Base-by-base conservation (phyloP, 1,284 basidiomycete genomes). In the Leccinum proximum region DNA sequence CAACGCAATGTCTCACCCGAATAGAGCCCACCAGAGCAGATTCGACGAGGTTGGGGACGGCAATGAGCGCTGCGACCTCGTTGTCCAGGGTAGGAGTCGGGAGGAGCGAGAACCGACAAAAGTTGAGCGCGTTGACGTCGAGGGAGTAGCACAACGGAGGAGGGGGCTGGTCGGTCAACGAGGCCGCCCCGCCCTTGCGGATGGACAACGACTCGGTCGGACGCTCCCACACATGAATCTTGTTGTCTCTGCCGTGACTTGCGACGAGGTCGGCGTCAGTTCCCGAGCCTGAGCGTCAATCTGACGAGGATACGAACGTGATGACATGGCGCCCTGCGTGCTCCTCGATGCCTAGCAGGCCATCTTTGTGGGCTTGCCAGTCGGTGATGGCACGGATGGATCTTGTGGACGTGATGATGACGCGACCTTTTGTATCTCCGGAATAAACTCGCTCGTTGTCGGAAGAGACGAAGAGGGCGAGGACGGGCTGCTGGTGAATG, bases 111-210 rank as follows among this genome's bases (percentile, higher is more conserved):
- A 96, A 95, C 1, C 88, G 86, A 76, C 94, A 96, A 73, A 91
- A 97, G 74, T 96, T 97, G 67, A 97, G 81, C 2, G 94, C 87
- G 74, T 97, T 97, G 65, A 94, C 88, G 70, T 93, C 91, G 75
- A 97, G 79, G 0, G 89, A 89, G 68, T 87, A 88, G 3, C 77
- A 71, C 5, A 92, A 73, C 6, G 72, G 67, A 4, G 91, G 92
- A 0, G 76, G 76, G 2, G 80, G 79, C 10, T 82, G 75, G 16
- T 78, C 82, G 2, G 83, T 79, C 58, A 83, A 72, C 2, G 81
- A 78, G 3, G 87, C 87, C 2, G 86, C 83, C 10, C 85, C 84
- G 33, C 84, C 87, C 9, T 87, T 76, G 37, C 79, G 76, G 60
- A 75, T 77, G 13, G 59, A 67, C 18, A 73, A 74, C 10, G 80